Conservation (phyloP, 768 basidiomycete species). For the Amanita fuliginea region DNA sequence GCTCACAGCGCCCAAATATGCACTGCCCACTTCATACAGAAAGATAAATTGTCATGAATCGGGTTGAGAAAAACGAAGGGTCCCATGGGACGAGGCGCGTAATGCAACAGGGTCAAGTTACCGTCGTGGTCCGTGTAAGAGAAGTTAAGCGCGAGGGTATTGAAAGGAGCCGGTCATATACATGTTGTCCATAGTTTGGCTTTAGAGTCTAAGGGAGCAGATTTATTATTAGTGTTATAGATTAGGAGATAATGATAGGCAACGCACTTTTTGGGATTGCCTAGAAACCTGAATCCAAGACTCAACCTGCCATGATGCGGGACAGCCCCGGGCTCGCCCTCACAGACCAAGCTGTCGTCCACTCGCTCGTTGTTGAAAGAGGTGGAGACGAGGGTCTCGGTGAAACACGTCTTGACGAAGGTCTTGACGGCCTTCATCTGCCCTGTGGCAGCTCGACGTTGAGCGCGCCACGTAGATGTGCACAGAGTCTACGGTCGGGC, state of each 20-base stretch:
- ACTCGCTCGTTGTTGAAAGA: constrained; percentile 51
- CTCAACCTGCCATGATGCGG: constrained; percentile 73
- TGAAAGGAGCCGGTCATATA: constrained; percentile 36
- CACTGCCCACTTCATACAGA: constrained; percentile 92
- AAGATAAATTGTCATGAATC: constrained; percentile 81
- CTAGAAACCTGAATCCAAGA: constrained; percentile 79
- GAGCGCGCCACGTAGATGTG: constrained; percentile 77
- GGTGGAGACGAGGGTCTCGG: constrained; percentile 70
- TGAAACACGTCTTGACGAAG: constrained; percentile 90
- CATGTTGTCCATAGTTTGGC: constrained; percentile 94
- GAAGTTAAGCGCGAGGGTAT: too few species aligned
- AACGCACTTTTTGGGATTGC: constrained; percentile 71
- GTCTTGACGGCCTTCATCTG: constrained; percentile 90
- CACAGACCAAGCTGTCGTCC: constrained; percentile 49
- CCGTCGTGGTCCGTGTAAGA: constrained; percentile 92
- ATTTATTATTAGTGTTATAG: too few species aligned
- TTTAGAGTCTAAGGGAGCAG: constrained; percentile 85
- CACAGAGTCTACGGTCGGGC: constrained; percentile 92
- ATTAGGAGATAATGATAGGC: not conserved
- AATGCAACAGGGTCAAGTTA: constrained; percentile 89
- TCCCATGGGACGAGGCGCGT: constrained; percentile 92
- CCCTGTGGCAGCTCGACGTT: constrained; percentile 80
- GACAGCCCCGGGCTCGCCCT: constrained; percentile 18
- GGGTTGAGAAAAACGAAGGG: constrained; percentile 90
- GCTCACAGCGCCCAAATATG: constrained; percentile 91